Evolutionary conservation across 208 protist genomes (phyloP), one percentile per base, ranked within the genome.

Genomic region (Phytomonas sp.): DNA sequence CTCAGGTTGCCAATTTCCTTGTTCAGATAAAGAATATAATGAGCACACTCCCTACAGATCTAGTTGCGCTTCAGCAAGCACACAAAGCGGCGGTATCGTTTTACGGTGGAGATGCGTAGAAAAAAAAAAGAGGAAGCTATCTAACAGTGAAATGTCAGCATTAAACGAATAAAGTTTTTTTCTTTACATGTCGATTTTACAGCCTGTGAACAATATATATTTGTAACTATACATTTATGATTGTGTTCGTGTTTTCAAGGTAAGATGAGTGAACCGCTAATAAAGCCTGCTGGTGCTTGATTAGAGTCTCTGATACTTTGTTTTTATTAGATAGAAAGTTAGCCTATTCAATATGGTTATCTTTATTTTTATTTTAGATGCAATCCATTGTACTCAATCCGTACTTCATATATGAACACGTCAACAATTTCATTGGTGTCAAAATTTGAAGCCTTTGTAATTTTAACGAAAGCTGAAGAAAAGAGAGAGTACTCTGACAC

Each of bases 11-110:
- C 23, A 88, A 84, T 60, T 82, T 84, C 32, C 69, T 95, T 45
- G 80, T 95, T 31, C 83, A 92, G 60, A 73, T 93, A 56, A 86
- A 87, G 37, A 84, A 85, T 66, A 65, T 86, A 60, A 91, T 95
- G 77, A 65, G 68, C 26, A 72, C 78, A 26, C 72, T 95, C 34
- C 79, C 84, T 16, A 78, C 69, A 14, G 76, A 90, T 68, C 71
- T 82, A 19, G 65, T 64, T 6, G 69, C 82, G 30, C 79, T 91
- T 29, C 72, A 67, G 34, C 66, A 78, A 26, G 81, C 81, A 40
- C 82, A 83, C 66, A 70, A 83, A 32, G 67, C 76, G 3, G 80
- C 78, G 4, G 69, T 89, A 14, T 63, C 60, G 60, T 74, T 74
- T 68, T 74, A 82, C 68, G 33, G 64, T 26, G 19, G 45, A 11